Evolutionary conservation across 169 alveolate species (phyloP).

Genomic region (Eimeria necatrix): DNA sequence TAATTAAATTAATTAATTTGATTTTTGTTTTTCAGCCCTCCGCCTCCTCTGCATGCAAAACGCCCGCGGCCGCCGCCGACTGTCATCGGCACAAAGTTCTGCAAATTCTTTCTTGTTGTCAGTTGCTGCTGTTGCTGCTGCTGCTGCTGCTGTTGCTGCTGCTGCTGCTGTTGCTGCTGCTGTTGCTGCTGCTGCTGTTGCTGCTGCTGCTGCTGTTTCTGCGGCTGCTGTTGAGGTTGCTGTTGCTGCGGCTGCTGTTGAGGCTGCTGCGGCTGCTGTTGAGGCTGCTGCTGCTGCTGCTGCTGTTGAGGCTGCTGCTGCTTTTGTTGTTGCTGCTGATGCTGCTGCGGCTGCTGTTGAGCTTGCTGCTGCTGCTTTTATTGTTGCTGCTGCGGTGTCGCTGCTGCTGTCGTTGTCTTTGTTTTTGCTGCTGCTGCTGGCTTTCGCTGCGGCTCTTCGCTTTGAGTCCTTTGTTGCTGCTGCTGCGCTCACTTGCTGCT

Average conservation of each 20-base stretch:
- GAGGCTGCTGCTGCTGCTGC: too few species aligned
- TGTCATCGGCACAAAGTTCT: slow-evolving; percentile 16
- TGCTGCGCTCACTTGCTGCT: neutral
- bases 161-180: neutral
- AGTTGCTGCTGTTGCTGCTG: neutral
- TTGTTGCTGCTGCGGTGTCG: too few species aligned
- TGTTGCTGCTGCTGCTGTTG: neutral
- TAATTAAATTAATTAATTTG: too few species aligned
- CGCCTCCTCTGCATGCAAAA: neutral
- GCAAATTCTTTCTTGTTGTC: slow-evolving; percentile 20
- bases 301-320: neutral
- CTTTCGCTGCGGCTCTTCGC: neutral
- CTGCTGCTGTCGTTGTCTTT: too few species aligned
- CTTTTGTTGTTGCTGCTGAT: neutral
- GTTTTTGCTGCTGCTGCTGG: too few species aligned
- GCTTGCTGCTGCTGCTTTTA: neutral
- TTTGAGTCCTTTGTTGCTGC: neutral
- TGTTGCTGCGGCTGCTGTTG: too few species aligned
- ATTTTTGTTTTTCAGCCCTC: neutral
- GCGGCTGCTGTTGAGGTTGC: too few species aligned
- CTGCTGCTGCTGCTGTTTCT: too few species aligned
- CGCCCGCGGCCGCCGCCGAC: slow-evolving; percentile 35
- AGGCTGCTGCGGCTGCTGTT: too few species aligned
- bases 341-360: neutral
- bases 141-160: neutral